Base-by-base conservation (phyloP, 306 rosid genomes). In the Inga leiocalycina region DNA sequence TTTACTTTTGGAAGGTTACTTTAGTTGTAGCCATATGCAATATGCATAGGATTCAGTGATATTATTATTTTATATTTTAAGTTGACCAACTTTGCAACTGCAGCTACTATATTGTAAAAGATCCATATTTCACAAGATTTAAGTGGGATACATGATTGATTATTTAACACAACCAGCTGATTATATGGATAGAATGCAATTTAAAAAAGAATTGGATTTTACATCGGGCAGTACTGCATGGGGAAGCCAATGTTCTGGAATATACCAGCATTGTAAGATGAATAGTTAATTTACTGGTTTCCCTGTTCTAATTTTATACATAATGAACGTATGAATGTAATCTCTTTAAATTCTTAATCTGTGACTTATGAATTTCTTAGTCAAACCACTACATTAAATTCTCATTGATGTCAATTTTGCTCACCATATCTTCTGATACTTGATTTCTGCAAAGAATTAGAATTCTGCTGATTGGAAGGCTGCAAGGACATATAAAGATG, bases 391-490 rank as follows among this genome's bases (percentile, higher is more conserved):
- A 27, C 11, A 15, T 51, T 64, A 5, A 16, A 74, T 27, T 68
- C 59, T 37, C 30, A 54, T 65, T 85, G 15, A 24, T 70, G 74
- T 9, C 30, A 45, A 51, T 59, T 80, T 78, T 64, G n/a, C 24
- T 67, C 54, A 74, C 64, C 66, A 13, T 64, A 64, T 84, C 81
- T 67, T 85, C 93, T 90, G 70, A 89, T 88, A 87, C 92, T 92
- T 89, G 37, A 81, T 86, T 89, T 92, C 88, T 93, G 92, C 91
- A 88, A 93, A 89, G 96, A 90, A 87, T 92, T 93, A 91, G 98
- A 92, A 84, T 87, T 93, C 97, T 85, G 92, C 90, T 78, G 98
- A 92, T 90, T 95, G 98, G 99, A 89, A 93, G 85, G 87, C 88
- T 80, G 99, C 96, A 61, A 91, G 70, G 79, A 82, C 84, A 69